A percentile compares a stretch with the other conserved stretches of the same genome.
phyloP scores from a whole-genome alignment of 2,329 filamentous ascomycete genomes.

The Pseudogymnoascus sp. region DNA sequence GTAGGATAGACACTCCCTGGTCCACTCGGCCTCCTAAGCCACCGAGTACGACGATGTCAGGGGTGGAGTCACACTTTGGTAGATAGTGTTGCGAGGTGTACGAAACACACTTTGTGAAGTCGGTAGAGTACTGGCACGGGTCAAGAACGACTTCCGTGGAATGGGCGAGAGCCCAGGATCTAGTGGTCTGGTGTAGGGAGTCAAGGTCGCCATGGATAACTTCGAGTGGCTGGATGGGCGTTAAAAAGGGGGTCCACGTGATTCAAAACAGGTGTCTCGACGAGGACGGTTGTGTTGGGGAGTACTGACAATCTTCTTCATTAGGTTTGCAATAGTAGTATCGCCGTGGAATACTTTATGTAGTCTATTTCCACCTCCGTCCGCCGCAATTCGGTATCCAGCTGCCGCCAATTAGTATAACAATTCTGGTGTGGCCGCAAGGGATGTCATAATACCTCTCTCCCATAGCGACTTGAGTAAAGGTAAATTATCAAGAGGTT shows the following conservation, averaged over 20 bases:
- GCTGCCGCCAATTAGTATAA: conserved; percentile 36
- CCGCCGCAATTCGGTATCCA: conserved; percentile 65
- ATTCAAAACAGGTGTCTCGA: background rate
- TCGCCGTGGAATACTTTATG: conserved; percentile 15
- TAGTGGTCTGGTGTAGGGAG: conserved; percentile 58
- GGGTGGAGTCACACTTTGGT: conserved; percentile 21
- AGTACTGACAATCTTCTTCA: conserved; percentile 10
- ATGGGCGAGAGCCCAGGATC: conserved; percentile 36
- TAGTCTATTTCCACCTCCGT: conserved; percentile 74
- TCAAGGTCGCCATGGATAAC: conserved; percentile 86
- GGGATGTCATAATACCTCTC: conserved; percentile 13
- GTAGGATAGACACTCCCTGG: conserved; percentile 80
- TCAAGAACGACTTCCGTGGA: conserved; percentile 58
- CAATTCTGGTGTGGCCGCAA: conserved; percentile 14
- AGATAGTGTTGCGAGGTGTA: conserved; percentile 40
- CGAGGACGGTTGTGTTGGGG: background rate
- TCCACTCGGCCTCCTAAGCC: conserved; percentile 86
- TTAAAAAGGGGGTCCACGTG: background rate
- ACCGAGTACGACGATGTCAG: conserved; percentile 71
- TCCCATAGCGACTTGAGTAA: conserved; percentile 13
- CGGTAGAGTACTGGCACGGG: conserved; percentile 77
- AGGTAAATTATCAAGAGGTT: conserved; percentile 12
- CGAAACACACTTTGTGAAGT: conserved; percentile 75
- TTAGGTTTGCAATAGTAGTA: background rate
- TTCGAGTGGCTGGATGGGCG: conserved; percentile 44